A percentile compares a stretch with the other conserved stretches of the same genome.
Evolutionary conservation across 2,329 filamentous ascomycete species (phyloP).

Genomic region (Ophidiomyces ophidiicola): DNA sequence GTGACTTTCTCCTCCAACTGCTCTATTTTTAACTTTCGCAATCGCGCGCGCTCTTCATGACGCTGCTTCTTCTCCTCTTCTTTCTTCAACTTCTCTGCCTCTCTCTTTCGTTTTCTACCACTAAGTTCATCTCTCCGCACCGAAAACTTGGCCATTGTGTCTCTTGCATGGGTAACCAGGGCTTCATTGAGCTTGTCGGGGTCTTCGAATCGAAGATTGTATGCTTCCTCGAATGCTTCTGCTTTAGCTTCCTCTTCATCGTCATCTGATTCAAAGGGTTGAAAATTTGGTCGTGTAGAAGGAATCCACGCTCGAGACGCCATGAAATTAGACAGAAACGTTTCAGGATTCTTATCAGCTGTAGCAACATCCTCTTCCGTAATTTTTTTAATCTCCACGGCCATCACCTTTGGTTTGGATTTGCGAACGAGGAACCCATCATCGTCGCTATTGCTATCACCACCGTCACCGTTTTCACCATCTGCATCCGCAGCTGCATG

Average conservation of each 20-base stretch:
- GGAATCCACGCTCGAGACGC: slow-evolving; percentile 81
- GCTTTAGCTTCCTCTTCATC: slow-evolving; percentile 61
- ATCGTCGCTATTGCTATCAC: slow-evolving; percentile 43
- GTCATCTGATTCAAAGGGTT: slow-evolving; percentile 86
- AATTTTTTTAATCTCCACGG: slow-evolving; percentile 30
- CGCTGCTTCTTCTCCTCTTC: slow-evolving; percentile 65
- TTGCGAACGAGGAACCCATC: slow-evolving; percentile 63
- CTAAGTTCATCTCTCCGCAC: slow-evolving; percentile 74
- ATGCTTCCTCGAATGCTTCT: slow-evolving; percentile 81
- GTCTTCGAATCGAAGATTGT: slow-evolving; percentile 93
- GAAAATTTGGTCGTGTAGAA: slow-evolving; percentile 51
- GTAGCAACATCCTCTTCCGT: slow-evolving; percentile 55
- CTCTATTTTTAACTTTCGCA: slow-evolving; percentile 80
- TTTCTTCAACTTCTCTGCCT: slow-evolving; percentile 62
- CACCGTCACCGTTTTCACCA: slow-evolving; percentile 32
- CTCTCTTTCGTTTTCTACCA: slow-evolving; percentile 63
- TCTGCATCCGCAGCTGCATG: slow-evolving; percentile 47
- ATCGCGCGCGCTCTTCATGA: slow-evolving; percentile 66
- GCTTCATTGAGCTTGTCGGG: slow-evolving; percentile 78
- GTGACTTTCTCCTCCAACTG: slow-evolving; percentile 77
- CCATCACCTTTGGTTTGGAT: slow-evolving; percentile 38
- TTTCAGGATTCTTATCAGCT: slow-evolving; percentile 81
- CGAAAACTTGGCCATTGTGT: slow-evolving; percentile 66
- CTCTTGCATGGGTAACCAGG: slow-evolving; percentile 77
- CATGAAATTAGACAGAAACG: slow-evolving; percentile 90